Conservation (phyloP, 345 rosid species). For the Noccaea caerulescens region DNA sequence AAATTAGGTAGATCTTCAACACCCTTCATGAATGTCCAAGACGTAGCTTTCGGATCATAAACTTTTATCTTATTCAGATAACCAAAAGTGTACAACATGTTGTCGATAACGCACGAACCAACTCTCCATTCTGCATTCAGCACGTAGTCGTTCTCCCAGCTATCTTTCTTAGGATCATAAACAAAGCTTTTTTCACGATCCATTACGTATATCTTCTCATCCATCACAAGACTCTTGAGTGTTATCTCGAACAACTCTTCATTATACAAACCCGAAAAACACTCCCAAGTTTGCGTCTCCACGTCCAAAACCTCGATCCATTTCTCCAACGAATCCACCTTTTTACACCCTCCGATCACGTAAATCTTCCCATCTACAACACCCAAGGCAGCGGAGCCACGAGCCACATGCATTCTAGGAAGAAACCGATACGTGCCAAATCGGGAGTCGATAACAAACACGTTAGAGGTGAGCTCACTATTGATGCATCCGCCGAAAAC, state of each 20-base stretch:
- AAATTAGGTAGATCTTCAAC: conserved; percentile 48
- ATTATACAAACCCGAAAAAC: not conserved
- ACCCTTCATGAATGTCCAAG: conserved; percentile 62
- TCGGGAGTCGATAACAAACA: not conserved
- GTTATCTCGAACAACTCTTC: not conserved
- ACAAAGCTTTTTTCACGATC: not conserved
- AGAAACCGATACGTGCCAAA: not conserved
- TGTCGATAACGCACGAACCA: conserved; percentile 65
- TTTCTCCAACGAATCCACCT: conserved; percentile 48
- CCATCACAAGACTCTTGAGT: conserved; percentile 14
- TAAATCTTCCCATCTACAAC: conserved; percentile 54
- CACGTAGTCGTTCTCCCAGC: conserved; percentile 50
- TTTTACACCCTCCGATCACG: conserved; percentile 69
- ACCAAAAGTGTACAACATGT: conserved; percentile 67
- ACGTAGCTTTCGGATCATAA: conserved; percentile 46
- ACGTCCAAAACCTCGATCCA: conserved; percentile 63
- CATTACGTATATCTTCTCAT: conserved; percentile 9
- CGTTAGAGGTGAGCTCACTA: not conserved
- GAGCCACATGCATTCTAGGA: conserved; percentile 19
- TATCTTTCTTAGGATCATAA: conserved; percentile 50
- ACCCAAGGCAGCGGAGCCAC: conserved; percentile 41
- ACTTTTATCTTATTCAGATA: conserved; percentile 61
- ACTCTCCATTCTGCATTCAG: conserved; percentile 63
- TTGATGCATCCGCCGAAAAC: conserved; percentile 21
- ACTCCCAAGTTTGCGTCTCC: conserved; percentile 45